These are phyloP conservation scores for Podospora pseudopauciseta DNA, from an alignment of 495 filamentous ascomycete genomes.

Conservation along the genomic window DNA sequence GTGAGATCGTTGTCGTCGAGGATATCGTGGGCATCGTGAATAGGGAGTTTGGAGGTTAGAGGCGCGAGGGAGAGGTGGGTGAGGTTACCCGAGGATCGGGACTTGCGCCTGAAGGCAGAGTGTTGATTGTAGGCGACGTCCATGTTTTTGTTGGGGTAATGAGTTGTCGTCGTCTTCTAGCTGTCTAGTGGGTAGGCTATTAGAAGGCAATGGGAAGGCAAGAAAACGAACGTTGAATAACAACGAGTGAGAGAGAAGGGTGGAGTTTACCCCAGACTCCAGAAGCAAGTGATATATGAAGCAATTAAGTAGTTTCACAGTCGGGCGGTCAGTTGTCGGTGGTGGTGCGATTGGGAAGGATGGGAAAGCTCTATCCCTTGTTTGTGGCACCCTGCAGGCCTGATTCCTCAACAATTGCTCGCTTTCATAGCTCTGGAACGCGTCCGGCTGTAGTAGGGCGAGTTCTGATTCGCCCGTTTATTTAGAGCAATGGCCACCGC, in stretches of 20 bases:
- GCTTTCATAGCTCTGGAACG: slow-evolving; percentile 3
- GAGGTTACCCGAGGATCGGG: slow-evolving; percentile 44
- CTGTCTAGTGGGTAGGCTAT: not conserved
- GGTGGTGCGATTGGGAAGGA: slow-evolving; percentile 8
- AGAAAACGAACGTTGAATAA: slow-evolving; percentile 1
- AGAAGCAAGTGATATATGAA: not conserved
- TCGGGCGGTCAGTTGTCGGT: not conserved
- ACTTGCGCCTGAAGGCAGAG: slow-evolving; percentile 43
- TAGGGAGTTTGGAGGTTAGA: slow-evolving; percentile 61
- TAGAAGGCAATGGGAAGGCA: not conserved
- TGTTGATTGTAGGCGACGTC: slow-evolving; percentile 53
- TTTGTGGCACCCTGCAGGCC: not conserved
- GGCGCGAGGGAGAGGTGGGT: slow-evolving; percentile 60
- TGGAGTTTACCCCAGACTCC: slow-evolving; percentile 1
- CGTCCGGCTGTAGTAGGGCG: not conserved
- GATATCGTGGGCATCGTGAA: slow-evolving; percentile 51
- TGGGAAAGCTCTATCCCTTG: not conserved
- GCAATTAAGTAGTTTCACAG: slow-evolving; percentile 6
- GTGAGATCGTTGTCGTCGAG: slow-evolving; percentile 37
- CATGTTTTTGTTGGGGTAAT: slow-evolving; percentile 31
- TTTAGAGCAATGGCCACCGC: not conserved
- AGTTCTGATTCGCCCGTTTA: slow-evolving; percentile 3
- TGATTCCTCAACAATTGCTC: not conserved
- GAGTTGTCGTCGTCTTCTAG: not conserved
- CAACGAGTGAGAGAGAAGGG: slow-evolving; percentile 3